Conservation (phyloP, 2,329 filamentous ascomycete species). For the Claviceps arundinis region DNA sequence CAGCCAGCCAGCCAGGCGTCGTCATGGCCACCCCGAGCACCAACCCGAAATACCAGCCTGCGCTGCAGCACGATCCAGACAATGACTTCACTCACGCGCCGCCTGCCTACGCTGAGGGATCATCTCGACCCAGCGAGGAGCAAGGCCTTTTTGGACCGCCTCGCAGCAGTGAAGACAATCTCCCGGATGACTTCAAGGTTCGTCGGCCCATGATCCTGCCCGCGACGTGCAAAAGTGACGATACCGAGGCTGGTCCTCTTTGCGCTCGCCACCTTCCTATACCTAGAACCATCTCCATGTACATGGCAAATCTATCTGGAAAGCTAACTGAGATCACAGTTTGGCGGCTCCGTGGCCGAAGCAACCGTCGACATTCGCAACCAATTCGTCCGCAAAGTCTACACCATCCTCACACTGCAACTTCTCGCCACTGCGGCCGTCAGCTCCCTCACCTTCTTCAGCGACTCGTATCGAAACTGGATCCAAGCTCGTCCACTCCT, state of each 20-base stretch:
- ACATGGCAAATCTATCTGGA: neutral
- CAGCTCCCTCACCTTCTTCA: slow-evolving; percentile 79
- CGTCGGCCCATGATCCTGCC: neutral
- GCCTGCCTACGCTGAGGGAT: slow-evolving; percentile 57
- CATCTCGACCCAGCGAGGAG: slow-evolving; percentile 39
- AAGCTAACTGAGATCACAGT: slow-evolving; percentile 35
- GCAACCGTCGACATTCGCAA: slow-evolving; percentile 91
- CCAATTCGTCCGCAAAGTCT: slow-evolving; percentile 95
- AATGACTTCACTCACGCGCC: slow-evolving; percentile 70
- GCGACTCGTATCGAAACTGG: slow-evolving; percentile 64
- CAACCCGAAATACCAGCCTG: slow-evolving; percentile 69
- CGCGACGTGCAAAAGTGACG: neutral
- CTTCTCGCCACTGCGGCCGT: slow-evolving; percentile 72
- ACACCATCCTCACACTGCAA: slow-evolving; percentile 93
- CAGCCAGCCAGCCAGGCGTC: neutral
- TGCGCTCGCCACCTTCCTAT: neutral
- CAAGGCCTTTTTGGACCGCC: slow-evolving; percentile 53
- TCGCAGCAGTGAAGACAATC: slow-evolving; percentile 72
- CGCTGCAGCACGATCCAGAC: slow-evolving; percentile 68
- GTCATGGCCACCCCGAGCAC: slow-evolving; percentile 43
- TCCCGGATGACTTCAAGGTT: slow-evolving; percentile 96
- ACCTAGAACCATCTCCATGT: no score
- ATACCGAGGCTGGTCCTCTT: neutral
- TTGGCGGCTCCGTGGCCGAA: slow-evolving; percentile 85
- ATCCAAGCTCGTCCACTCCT: slow-evolving; percentile 74